Evolutionary conservation across 768 basidiomycete genomes (phyloP).

Genomic region (Termitomyces titanicus): DNA sequence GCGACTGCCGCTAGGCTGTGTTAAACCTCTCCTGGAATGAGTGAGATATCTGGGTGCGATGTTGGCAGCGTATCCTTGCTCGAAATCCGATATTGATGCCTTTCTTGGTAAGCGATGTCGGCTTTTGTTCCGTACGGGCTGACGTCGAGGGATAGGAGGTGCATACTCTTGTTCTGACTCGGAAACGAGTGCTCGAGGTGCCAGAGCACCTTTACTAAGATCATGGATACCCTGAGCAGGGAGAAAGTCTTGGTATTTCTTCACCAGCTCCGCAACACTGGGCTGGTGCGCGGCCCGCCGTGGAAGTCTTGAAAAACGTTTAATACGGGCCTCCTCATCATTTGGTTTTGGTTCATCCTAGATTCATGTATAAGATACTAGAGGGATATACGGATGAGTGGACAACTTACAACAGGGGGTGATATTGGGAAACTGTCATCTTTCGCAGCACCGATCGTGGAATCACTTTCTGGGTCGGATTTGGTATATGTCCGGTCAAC

Average conservation of each 20-base stretch:
- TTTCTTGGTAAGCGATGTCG: conserved; percentile 52
- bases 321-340: conserved; percentile 23
- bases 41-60: conserved; percentile 76
- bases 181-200: conserved; percentile 57
- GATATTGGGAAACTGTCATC: conserved; percentile 23
- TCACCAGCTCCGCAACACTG: conserved; percentile 83
- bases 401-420: conserved; percentile 22
- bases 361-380: neutral
- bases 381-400: neutral
- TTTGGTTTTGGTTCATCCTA: conserved; percentile 18
- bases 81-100: conserved; percentile 78
- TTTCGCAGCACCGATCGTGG: conserved; percentile 67
- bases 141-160: conserved; percentile 32
- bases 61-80: conserved; percentile 90
- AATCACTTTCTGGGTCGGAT: conserved; percentile 77
- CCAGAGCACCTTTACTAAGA: conserved; percentile 64
- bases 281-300: conserved; percentile 52
- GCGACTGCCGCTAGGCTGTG: conserved; percentile 36
- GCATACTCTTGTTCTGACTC: conserved; percentile 80
- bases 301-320: conserved; percentile 57
- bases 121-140: conserved; percentile 40
- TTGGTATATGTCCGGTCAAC: conserved; percentile 24
- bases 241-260: conserved; percentile 74
- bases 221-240: conserved; percentile 72
- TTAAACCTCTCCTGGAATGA: conserved; percentile 43